Conservation (phyloP, 345 rosid genomes). For the Hevea brasiliensis region DNA sequence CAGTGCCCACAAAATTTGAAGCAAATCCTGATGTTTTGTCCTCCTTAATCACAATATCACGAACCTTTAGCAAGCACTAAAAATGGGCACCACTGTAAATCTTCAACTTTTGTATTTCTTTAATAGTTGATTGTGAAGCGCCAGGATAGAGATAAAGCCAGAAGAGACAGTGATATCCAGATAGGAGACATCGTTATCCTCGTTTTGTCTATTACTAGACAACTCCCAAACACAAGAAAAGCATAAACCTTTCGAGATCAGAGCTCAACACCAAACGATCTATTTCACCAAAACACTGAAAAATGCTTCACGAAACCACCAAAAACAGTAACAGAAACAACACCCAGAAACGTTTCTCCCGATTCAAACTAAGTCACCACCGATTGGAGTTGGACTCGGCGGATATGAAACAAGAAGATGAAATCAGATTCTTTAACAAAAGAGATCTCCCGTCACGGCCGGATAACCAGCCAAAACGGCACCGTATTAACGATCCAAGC, state of each 20-base stretch:
- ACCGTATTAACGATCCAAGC: conserved; percentile 27
- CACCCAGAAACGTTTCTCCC: neutral
- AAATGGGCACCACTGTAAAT: conserved; percentile 4
- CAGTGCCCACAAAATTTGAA: neutral
- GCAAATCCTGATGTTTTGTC: neutral
- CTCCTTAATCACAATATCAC: conserved; percentile 5
- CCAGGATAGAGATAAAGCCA: conserved; percentile 34
- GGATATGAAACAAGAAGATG: no score
- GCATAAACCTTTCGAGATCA: conserved; percentile 60
- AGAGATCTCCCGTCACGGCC: conserved; percentile 8
- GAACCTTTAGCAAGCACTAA: neutral
- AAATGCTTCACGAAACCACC: neutral
- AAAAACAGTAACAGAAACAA: neutral
- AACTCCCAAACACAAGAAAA: conserved; percentile 60
- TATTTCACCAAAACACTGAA: conserved; percentile 23
- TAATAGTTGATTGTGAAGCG: conserved; percentile 29
- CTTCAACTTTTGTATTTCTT: conserved; percentile 15
- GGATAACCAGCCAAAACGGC: conserved; percentile 17
- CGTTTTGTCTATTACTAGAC: conserved; percentile 41
- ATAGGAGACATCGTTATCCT: conserved; percentile 40
- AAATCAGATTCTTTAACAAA: no score
- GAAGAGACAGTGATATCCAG: conserved; percentile 42
- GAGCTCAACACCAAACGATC: conserved; percentile 62
- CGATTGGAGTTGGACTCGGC: neutral
- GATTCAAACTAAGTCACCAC: conserved; percentile 12